Evolutionary conservation across 139 green algal species (phyloP), one percentile per base, ranked within the genome.

Genomic region (Spirogloea muscicola): DNA sequence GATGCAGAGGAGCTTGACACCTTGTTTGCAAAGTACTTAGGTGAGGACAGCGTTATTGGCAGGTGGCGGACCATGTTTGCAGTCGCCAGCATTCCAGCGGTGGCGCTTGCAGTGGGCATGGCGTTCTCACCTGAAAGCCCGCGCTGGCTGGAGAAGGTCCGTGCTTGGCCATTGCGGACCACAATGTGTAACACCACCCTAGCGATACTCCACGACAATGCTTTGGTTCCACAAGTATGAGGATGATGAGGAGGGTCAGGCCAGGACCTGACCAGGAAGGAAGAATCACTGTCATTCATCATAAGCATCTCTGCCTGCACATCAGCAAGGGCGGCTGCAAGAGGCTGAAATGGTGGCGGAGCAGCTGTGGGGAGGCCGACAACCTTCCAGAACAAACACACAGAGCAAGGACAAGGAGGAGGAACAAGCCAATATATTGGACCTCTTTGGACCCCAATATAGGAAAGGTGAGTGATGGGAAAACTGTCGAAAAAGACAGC

Each of bases 51-150:
- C n/a, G n/a, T n/a, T n/a, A n/a, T n/a, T 29, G 79, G 0, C 36
- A 76, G 38, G 52, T 98, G 94, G 94, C 78, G 91, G 16, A 84
- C 71, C 5, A 96, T 97, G 87, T 97, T 98, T 75, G 72, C 36
- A 13, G 36, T 96, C 34, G 86, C 88, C 0, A 73, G 75, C 0
- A 36, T 91, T 9, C 94, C 94, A 33, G 87, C 90, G 1, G 51
- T 82, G 0, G 31, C 91, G 37, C 87, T 98, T 18, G 84, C 55
- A 3, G 38, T 91, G 3, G 90, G 90, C 39, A 91, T 96, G 90
- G 43, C 43, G 27, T 57, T 82, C 0, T 82, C 72, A 18, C 91
- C 91, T 1, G 94, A 98, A 82, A 92, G 81, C 46, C 94, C 93
- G 0, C 37, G 74, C 10, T 98, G 88, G 84, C 84, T 98, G 36